Evolutionary conservation across 2,329 filamentous ascomycete genomes (phyloP).

Genomic region (Botrytis hyacinthi): DNA sequence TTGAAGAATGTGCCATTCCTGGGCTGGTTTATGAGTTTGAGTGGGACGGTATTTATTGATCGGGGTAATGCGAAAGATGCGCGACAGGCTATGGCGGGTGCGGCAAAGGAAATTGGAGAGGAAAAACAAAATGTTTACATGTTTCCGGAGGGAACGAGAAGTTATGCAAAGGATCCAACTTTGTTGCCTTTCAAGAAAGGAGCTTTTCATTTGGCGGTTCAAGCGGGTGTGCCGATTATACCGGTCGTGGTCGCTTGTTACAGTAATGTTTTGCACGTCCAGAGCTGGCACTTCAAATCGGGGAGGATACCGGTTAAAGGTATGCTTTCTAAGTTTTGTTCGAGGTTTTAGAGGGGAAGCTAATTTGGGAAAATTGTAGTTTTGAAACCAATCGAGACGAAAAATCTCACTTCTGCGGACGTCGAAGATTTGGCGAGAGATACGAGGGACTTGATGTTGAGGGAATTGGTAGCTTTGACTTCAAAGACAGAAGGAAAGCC

Average conservation of each 20-base stretch:
- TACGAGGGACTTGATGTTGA: constrained; percentile 74
- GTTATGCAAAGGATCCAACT: constrained; percentile 76
- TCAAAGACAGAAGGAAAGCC: constrained; percentile 48
- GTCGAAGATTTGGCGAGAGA: constrained; percentile 69
- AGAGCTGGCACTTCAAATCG: constrained; percentile 61
- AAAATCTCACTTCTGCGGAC: constrained; percentile 68
- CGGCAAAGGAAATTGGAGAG: constrained; percentile 73
- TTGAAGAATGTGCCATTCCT: constrained; percentile 78
- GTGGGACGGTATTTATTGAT: constrained; percentile 92
- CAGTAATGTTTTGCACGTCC: constrained; percentile 66
- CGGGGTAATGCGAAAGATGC: constrained; percentile 81
- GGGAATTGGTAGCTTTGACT: constrained; percentile 57
- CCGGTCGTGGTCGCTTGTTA: constrained; percentile 82
- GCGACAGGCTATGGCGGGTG: constrained; percentile 78
- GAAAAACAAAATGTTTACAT: constrained; percentile 77
- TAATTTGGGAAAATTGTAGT: constrained; percentile 48
- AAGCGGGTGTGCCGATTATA: constrained; percentile 90
- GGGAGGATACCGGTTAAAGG: constrained; percentile 75
- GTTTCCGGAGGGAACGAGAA: constrained; percentile 90
- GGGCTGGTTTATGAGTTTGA: constrained; percentile 91
- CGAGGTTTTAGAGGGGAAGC: not conserved
- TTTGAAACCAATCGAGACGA: constrained; percentile 75
- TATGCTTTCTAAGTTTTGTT: constrained; percentile 41
- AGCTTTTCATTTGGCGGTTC: constrained; percentile 91
- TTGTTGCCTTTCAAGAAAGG: constrained; percentile 98